phyloP scores from a whole-genome alignment of 2,329 filamentous ascomycete species.

The Periconia sp. region DNA sequence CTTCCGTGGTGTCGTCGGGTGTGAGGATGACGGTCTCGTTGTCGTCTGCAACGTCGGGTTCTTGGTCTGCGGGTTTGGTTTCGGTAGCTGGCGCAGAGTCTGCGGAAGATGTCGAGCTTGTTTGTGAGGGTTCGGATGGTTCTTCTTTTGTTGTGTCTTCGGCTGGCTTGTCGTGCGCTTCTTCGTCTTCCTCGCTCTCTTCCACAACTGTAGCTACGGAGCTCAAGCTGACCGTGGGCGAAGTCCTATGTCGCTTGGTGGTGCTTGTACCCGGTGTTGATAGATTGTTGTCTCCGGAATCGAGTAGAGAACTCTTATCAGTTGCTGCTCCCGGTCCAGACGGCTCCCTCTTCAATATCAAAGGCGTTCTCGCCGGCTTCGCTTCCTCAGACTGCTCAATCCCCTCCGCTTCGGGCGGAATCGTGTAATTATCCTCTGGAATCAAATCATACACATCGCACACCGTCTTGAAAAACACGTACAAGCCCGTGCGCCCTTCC shows the following conservation, averaged over 20 bases:
- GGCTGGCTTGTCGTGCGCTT: conserved; percentile 19
- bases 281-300: conserved; percentile 47
- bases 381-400: conserved; percentile 54
- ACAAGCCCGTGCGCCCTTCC: conserved; percentile 86
- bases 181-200: conserved; percentile 72
- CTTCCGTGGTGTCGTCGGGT: background rate
- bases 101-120: conserved; percentile 24
- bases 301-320: conserved; percentile 19
- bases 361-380: conserved; percentile 24
- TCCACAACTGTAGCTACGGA: conserved; percentile 81
- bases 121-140: conserved; percentile 6
- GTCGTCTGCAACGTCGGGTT: conserved; percentile 1
- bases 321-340: conserved; percentile 24
- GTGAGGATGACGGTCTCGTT: background rate
- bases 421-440: conserved; percentile 91
- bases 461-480: conserved; percentile 95
- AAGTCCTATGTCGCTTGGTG: conserved; percentile 81
- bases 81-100: conserved; percentile 12
- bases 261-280: conserved; percentile 70
- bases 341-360: conserved; percentile 41
- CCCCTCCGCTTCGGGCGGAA: conserved; percentile 90
- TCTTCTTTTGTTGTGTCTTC: conserved; percentile 6
- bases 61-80: conserved; percentile 8
- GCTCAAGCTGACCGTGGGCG: conserved; percentile 71
- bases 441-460: conserved; percentile 90